phyloP scores from a whole-genome alignment of 1,284 basidiomycete species.

The Gastroboletus turbinatus region DNA sequence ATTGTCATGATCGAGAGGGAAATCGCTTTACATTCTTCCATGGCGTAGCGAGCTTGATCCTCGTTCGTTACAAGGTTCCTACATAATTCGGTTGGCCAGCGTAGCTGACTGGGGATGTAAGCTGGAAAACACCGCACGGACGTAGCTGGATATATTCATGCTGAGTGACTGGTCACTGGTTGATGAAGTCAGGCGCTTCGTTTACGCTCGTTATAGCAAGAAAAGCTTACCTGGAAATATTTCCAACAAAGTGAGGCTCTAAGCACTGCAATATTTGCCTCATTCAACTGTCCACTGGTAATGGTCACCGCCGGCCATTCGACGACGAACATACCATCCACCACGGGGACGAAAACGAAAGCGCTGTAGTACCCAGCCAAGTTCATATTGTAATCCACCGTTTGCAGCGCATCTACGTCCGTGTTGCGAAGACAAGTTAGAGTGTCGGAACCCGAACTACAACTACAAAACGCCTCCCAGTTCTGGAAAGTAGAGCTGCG shows the following conservation, averaged over 20 bases:
- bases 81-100: too few species aligned
- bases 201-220: background rate
- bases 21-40: background rate
- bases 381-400: background rate
- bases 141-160: background rate
- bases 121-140: too few species aligned
- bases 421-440: background rate
- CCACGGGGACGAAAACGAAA: background rate
- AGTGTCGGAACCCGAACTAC: too few species aligned
- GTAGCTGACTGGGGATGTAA: background rate
- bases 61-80: background rate
- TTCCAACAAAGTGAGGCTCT: background rate
- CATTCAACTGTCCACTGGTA: background rate
- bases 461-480: too few species aligned
- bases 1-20: background rate
- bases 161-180: background rate
- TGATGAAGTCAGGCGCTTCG: too few species aligned
- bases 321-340: background rate
- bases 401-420: background rate
- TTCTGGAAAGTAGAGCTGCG: too few species aligned
- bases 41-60: background rate
- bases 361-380: too few species aligned
- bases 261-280: too few species aligned
- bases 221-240: background rate
- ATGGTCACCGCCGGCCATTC: background rate